These are phyloP conservation scores for Xylaria grammica DNA, from an alignment of 495 filamentous ascomycete species.

Conservation along the genomic window DNA sequence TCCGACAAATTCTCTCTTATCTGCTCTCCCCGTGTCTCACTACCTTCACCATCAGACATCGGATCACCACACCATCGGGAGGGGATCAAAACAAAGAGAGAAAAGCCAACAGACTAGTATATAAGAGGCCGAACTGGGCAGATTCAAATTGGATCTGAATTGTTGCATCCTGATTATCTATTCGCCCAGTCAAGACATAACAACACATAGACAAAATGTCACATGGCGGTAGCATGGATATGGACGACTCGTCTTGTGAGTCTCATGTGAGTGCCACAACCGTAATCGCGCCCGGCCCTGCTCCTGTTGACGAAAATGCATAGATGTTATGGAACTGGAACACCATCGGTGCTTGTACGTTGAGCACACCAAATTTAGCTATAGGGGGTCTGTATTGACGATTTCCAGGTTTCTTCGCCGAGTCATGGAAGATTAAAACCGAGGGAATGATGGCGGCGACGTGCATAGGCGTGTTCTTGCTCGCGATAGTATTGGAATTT, in stretches of 20 bases:
- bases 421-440: constrained; percentile 52
- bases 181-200: neutral
- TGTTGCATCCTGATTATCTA: neutral
- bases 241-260: constrained; percentile 25
- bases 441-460: constrained; percentile 58
- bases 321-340: constrained; percentile 68
- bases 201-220: neutral
- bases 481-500: constrained; percentile 58
- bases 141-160: neutral
- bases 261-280: constrained; percentile 1
- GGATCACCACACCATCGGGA: neutral
- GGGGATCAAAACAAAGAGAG: neutral
- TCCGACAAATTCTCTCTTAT: neutral
- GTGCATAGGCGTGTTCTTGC: constrained; percentile 62
- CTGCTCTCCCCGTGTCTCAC: neutral
- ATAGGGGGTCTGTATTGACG: constrained; percentile 21
- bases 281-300: neutral
- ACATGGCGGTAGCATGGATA: constrained; percentile 23
- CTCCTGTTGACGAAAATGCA: constrained; percentile 18
- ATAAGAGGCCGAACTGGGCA: neutral
- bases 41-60: neutral
- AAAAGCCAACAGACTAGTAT: neutral
- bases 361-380: neutral
- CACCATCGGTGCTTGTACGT: constrained; percentile 54
- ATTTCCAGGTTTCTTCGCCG: constrained; percentile 48